Evolutionary conservation across 495 filamentous ascomycete genomes (phyloP), one percentile per base, ranked within the genome.

Genomic region (Aspergillus panamensis): DNA sequence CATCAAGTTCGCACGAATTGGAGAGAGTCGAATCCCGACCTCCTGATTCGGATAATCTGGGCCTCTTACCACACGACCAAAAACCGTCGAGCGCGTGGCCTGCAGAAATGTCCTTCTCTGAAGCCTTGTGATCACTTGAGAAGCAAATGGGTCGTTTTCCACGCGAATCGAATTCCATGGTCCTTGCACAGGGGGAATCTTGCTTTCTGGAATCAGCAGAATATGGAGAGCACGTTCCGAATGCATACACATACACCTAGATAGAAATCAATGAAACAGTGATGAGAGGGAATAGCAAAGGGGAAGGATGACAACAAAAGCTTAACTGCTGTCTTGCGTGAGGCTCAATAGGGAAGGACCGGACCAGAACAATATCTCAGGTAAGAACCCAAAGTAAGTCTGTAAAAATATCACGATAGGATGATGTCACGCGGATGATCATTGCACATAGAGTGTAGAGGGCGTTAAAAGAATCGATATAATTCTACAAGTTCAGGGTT

Each of bases 401-500:
- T 25, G 2, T 25, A 25, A 25, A 25, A 25, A 25, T 25, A 2
- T 5, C 25, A 2, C 30, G 4, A 30, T 8, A n/a, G 6, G 6
- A 39, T 39, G 6, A 35, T 17, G 37, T 30, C 50, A 62, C 54
- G 25, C 25, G 25, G 59, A 65, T 53, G 40, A 32, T 40, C 42
- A 54, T 40, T 53, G 25, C 10, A 55, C 39, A 56, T 60, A 56
- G 42, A 57, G 45, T 51, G 50, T 56, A 64, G 51, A 59, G 51
- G 40, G 30, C 62, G 61, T 66, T 61, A 64, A 61, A 47, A 70
- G 63, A 72, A 69, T 69, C 69, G 69, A 58, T 74, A 68, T 75
- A 73, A 72, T 77, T 75, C 71, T 77, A 75, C 74, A 77, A 31
- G 64, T 71, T 74, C 59, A 66, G 21, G 54, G 56, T 62, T 50